Evolutionary conservation across 169 alveolate genomes (phyloP), one percentile per base, ranked within the genome.

Genomic region (Plasmodium sp.): DNA sequence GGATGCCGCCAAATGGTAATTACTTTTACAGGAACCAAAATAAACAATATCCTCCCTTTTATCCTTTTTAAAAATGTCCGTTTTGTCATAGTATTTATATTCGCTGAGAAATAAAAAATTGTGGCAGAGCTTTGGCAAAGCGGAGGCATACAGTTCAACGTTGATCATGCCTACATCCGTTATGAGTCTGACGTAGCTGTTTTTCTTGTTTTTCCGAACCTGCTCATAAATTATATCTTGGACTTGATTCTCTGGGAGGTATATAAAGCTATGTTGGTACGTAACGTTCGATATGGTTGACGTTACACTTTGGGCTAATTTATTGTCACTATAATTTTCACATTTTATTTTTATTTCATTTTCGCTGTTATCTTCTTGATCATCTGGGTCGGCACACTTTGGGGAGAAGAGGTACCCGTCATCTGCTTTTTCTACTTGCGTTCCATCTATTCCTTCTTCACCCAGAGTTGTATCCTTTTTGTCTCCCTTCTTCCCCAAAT

Each of bases 291-390:
- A 90, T 62, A 90, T 81, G 83, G 94, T 90, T 31, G 94, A 90
- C 6, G 94, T 90, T 58, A 90, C 91, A 80, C 94, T 80, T 81
- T 90, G 94, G 22, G 92, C 94, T 74, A 90, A 74, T 79, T 56
- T 81, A 81, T 81, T 90, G 51, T 90, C 91, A 62, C 94, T 90
- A 80, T 90, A 90, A 90, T 90, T 90, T 90, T 58, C 85, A 81
- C 94, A 90, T 81, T 90, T 90, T 90, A 90, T 90, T 90, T 90
- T 90, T 62, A 90, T 62, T 90, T 90, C 94, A 81, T 90, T 90
- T 81, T 90, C 94, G 83, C 94, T 90, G 39, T 74, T 71, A 16
- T 72, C 83, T 22, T 83, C 92, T 27, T 33, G 33, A 33, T 67
- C 92, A 83, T 27, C 58, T 56, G 36, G 14, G 7, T 34, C 74